Percentiles rank a stretch among this genome's conserved stretches.
These are phyloP conservation scores for Paraphoma sp. DNA, from an alignment of 2,329 filamentous ascomycete species.

Conservation along the genomic window DNA sequence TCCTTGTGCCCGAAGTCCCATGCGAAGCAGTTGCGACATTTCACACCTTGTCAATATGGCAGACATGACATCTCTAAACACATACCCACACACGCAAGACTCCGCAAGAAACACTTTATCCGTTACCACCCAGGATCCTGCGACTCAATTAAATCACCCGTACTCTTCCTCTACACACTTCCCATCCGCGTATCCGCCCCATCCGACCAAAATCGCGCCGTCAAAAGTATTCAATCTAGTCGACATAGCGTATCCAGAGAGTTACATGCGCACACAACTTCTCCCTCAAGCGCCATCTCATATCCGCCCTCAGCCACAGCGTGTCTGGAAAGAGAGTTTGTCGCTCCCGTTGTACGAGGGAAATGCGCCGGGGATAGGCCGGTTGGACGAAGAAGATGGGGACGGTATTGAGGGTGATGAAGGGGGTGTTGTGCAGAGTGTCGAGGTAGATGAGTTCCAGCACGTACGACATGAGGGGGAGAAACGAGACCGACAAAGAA, in stretches of 20 bases:
- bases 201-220: neutral
- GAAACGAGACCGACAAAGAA: neutral
- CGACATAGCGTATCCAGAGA: conserved; percentile 16
- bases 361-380: neutral
- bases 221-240: neutral
- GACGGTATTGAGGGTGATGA: neutral
- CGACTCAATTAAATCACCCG: neutral
- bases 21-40: too few species aligned
- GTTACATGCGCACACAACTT: conserved; percentile 17
- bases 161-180: neutral
- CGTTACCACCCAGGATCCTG: neutral
- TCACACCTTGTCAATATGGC: too few species aligned
- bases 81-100: too few species aligned
- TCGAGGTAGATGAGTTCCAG: neutral
- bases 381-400: neutral
- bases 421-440: neutral
- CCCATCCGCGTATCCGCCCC: conserved; percentile 1
- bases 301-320: neutral
- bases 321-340: neutral
- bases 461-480: neutral
- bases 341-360: neutral
- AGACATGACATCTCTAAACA: too few species aligned
- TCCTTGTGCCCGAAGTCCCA: too few species aligned
- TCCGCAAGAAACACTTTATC: neutral
- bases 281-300: conserved; percentile 1